phyloP scores from a whole-genome alignment of 2,329 filamentous ascomycete species.

The Colletotrichum destructivum region DNA sequence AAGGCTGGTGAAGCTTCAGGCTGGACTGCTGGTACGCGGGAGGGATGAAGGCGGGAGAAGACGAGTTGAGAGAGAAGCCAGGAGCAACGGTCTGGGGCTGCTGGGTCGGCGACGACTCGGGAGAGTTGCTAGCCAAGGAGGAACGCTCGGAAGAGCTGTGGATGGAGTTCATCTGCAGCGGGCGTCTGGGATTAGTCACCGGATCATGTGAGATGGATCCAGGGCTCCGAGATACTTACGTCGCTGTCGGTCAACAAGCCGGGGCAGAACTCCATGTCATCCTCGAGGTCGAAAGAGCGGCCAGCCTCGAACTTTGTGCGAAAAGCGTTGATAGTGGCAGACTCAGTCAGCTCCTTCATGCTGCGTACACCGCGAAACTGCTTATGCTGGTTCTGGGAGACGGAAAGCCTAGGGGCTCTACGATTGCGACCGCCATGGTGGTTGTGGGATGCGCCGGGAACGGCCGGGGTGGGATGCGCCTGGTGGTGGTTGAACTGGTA shows the following conservation, averaged over 20 bases:
- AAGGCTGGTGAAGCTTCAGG: slow-evolving; percentile 91
- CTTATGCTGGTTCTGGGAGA: slow-evolving; percentile 86
- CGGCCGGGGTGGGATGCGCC: slow-evolving; percentile 69
- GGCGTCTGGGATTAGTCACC: slow-evolving; percentile 49
- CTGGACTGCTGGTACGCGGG: slow-evolving; percentile 74
- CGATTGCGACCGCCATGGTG: slow-evolving; percentile 90
- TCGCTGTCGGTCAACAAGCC: slow-evolving; percentile 92
- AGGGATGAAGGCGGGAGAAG: slow-evolving; percentile 77
- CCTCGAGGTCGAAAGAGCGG: slow-evolving; percentile 94
- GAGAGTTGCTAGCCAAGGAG: slow-evolving; percentile 94
- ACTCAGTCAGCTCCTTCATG: slow-evolving; percentile 88
- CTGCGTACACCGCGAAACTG: slow-evolving; percentile 89
- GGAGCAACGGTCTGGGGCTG: slow-evolving; percentile 85
- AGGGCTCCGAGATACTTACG: slow-evolving; percentile 70
- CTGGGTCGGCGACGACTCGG: slow-evolving; percentile 91
- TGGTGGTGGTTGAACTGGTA: slow-evolving; percentile 74
- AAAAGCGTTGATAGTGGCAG: slow-evolving; percentile 82
- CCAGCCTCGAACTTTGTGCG: slow-evolving; percentile 91
- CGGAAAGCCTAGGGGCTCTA: slow-evolving; percentile 84
- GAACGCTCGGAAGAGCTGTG: slow-evolving; percentile 95
- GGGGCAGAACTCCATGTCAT: slow-evolving; percentile 96
- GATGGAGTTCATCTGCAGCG: slow-evolving; percentile 85
- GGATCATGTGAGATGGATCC: slow-evolving; percentile 17
- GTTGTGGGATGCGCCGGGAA: slow-evolving; percentile 75
- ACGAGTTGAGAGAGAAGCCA: slow-evolving; percentile 80